phyloP scores from a whole-genome alignment of 2,329 filamentous ascomycete genomes.

The Chaetomium sp. region DNA sequence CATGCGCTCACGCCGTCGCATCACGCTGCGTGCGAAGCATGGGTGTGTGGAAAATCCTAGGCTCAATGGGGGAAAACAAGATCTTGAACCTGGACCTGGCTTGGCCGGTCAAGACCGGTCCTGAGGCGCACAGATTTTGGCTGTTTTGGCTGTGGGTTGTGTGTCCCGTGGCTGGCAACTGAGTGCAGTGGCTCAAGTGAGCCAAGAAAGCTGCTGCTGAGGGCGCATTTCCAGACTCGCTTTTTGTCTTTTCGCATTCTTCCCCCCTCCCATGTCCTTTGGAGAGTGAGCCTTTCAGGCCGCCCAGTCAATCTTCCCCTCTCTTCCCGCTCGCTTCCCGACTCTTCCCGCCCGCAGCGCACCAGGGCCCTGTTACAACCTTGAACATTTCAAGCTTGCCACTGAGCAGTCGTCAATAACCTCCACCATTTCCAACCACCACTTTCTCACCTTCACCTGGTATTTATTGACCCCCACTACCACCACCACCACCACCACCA shows the following conservation, averaged over 20 bases:
- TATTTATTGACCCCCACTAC: too few species aligned
- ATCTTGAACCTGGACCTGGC: neutral
- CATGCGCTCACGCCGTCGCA: slow-evolving; percentile 23
- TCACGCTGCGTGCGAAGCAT: slow-evolving; percentile 17
- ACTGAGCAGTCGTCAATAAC: too few species aligned
- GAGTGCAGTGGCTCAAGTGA: slow-evolving; percentile 20
- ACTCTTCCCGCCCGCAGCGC: slow-evolving; percentile 8
- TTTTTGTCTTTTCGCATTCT: too few species aligned
- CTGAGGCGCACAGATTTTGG: slow-evolving; percentile 13
- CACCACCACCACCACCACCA: neutral
- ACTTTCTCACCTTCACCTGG: too few species aligned
- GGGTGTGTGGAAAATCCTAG: slow-evolving; percentile 3
- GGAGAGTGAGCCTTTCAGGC: slow-evolving; percentile 7
- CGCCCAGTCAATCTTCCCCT: slow-evolving; percentile 2
- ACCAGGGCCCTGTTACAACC: too few species aligned
- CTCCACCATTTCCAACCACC: too few species aligned
- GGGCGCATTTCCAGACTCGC: neutral
- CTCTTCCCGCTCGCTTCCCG: slow-evolving; percentile 14
- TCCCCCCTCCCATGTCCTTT: too few species aligned
- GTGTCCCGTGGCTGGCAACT: too few species aligned
- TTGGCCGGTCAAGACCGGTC: too few species aligned
- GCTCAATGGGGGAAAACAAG: neutral
- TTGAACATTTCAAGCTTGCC: too few species aligned
- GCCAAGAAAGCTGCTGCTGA: slow-evolving; percentile 4
- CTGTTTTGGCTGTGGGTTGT: slow-evolving; percentile 6